Conservation (phyloP, 495 filamentous ascomycete genomes). For the Darksidea phi region DNA sequence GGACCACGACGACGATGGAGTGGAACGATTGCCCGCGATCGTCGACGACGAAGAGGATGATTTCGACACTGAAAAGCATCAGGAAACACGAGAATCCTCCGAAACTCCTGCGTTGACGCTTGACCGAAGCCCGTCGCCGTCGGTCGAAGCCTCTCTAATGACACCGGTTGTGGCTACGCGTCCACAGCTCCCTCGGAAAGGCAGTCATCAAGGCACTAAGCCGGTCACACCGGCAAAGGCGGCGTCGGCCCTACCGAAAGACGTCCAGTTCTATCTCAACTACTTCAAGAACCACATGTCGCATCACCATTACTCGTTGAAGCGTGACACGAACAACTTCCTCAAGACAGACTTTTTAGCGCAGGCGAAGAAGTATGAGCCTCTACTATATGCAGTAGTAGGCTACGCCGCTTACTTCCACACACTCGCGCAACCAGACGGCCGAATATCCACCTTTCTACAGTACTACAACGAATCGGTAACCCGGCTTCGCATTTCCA, state of each 20-base stretch:
- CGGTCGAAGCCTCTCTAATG: conserved; percentile 36
- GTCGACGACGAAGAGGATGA: conserved; percentile 68
- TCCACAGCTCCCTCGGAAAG: conserved; percentile 19
- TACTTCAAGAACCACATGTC: conserved; percentile 75
- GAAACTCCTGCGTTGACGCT: conserved; percentile 37
- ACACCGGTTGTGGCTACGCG: not conserved
- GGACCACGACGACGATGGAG: conserved; percentile 53
- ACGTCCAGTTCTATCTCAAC: conserved; percentile 73
- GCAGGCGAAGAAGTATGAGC: conserved; percentile 72
- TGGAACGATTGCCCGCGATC: conserved; percentile 59
- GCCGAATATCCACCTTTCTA: conserved; percentile 76
- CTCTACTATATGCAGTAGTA: conserved; percentile 84
- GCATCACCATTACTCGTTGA: conserved; percentile 77
- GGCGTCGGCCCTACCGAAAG: conserved; percentile 38
- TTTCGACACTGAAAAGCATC: conserved; percentile 53
- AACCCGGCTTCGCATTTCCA: conserved; percentile 65
- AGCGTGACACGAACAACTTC: conserved; percentile 65
- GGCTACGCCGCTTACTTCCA: conserved; percentile 88
- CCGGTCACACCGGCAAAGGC: conserved; percentile 21
- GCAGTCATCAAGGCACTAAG: conserved; percentile 24
- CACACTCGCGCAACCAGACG: conserved; percentile 64
- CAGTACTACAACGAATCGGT: conserved; percentile 89
- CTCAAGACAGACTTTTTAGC: conserved; percentile 68
- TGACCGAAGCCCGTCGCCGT: conserved; percentile 40
- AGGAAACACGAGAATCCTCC: conserved; percentile 40